Conservation (phyloP, 1,284 basidiomycete species). For the Puccinia coronata region DNA sequence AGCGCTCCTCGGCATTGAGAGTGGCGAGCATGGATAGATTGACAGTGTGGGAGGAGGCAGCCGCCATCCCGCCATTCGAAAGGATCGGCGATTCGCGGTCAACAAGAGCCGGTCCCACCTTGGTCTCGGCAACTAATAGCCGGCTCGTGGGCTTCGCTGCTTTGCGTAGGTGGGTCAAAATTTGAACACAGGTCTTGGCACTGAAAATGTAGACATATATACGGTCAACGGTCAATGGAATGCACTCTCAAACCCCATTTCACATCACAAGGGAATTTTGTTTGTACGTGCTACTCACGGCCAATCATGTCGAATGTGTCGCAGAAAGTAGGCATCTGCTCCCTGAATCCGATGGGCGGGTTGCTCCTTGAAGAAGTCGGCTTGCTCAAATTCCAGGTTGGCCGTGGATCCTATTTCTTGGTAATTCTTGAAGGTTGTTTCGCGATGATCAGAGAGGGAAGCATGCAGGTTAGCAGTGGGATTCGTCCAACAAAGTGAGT, state of each 20-base stretch:
- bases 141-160: constrained; percentile 1
- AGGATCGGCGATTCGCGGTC: background rate
- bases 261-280: too few species aligned
- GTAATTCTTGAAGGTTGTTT: too few species aligned
- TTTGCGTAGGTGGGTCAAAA: background rate
- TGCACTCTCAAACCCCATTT: too few species aligned
- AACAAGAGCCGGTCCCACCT: background rate
- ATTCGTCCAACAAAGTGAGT: too few species aligned
- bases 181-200: background rate
- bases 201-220: background rate
- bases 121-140: constrained; percentile 14
- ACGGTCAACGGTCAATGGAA: too few species aligned
- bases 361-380: constrained; percentile 2
- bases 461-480: too few species aligned
- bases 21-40: constrained; percentile 2
- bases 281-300: background rate
- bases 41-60: background rate
- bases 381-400: constrained; percentile 21
- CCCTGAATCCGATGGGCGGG: background rate
- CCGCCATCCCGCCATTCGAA: background rate
- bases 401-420: background rate
- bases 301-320: constrained; percentile 32
- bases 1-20: constrained; percentile 7
- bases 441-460: too few species aligned
- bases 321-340: constrained; percentile 15